phyloP scores from a whole-genome alignment of 2,329 filamentous ascomycete genomes.

The Lachnellula hyalina region DNA sequence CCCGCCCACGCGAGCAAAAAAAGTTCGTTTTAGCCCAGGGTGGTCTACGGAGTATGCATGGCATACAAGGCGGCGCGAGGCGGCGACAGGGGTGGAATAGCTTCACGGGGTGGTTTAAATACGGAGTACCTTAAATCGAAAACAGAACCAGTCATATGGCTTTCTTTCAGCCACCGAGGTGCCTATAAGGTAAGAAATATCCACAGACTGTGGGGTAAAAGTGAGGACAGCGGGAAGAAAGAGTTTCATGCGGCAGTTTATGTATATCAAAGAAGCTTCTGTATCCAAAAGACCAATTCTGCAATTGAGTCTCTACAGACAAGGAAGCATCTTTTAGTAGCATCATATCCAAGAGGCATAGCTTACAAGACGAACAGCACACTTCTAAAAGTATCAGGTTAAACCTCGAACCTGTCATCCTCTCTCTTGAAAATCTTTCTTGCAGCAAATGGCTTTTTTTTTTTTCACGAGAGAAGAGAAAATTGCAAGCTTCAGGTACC shows the following conservation, averaged over 20 bases:
- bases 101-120: slow-evolving; percentile 1
- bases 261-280: no score
- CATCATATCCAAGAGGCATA: background rate
- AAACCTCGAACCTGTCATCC: background rate
- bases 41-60: slow-evolving; percentile 4
- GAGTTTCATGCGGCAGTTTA: slow-evolving; percentile 8
- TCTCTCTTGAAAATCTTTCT: background rate
- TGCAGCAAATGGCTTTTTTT: background rate
- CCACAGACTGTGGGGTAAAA: slow-evolving; percentile 18
- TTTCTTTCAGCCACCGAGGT: background rate
- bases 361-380: background rate
- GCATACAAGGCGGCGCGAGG: slow-evolving; percentile 4
- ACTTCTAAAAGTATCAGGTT: background rate
- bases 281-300: no score
- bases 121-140: slow-evolving; percentile 7
- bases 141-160: background rate
- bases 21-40: background rate
- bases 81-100: background rate
- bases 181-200: slow-evolving; percentile 14
- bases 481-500: background rate
- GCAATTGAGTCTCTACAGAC: no score
- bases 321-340: background rate
- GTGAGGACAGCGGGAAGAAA: background rate
- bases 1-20: background rate
- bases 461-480: background rate